Base-by-base conservation (phyloP, 2,329 filamentous ascomycete genomes). In the Pyrenophora graminea region DNA sequence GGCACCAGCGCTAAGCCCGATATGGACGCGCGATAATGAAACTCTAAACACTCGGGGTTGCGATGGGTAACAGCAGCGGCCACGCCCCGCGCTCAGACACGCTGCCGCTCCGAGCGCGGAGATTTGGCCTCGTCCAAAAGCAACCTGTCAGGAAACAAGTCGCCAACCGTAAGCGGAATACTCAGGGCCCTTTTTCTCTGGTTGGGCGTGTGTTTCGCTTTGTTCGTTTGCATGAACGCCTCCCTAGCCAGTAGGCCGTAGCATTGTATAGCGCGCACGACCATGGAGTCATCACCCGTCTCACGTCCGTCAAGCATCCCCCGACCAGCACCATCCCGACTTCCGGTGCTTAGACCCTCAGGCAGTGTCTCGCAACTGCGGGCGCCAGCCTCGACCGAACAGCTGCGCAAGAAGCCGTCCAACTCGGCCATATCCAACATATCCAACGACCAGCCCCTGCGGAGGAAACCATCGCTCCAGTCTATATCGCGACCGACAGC, bases 281-380 rank as follows among this genome's bases (percentile, higher is more conserved):
- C 55, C 46, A 73, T 74, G 71, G 71, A 74, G 38, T 71, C 63
- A 45, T 61, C 63, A 46, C 58, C 63, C 51, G 64, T 63, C 40
- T 52, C 64, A 6, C 62, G 70, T 23, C 53, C 66, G 15, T 73
- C 73, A 34, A 69, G 66, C 43, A 67, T 84, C 43, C 82, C 82
- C 51, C 76, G 81, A 37, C 75, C 69, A 17, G 46, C 77, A 38
- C 75, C 69, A 37, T 84, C 82, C 18, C 77, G 79, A 58, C 72
- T 85, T 39, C 82, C 82, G 10, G 72, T 83, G 54, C 80, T 71
- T 38, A 63, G 65, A 33, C 54, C 75, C 37, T 71, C 74, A 36
- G 59, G 43, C 36, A 71, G 64, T 54, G 66, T 72, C 31, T 74
- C 71, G 52, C 71, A 76, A 27, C 63, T 82, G 47, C 77, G 76